Base-by-base conservation (phyloP, 805 yeast species). In the Pichia nanzhaoensis region DNA sequence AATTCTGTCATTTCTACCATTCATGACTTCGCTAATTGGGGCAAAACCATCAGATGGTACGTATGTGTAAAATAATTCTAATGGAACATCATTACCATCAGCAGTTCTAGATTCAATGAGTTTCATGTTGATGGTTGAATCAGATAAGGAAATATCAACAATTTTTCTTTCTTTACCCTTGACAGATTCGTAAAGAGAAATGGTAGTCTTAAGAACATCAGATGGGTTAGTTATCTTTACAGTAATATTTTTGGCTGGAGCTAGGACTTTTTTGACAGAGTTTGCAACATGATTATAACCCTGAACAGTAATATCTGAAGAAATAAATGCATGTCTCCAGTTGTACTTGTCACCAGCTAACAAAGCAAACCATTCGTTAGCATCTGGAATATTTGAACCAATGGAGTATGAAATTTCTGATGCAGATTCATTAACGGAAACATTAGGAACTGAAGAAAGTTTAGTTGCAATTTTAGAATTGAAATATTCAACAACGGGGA, bases 251-350 rank as follows among this genome's bases (percentile, higher is more conserved):
- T 75, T 69, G 44, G 72, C 63, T 48, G 99, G 98, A 39, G 84
- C 77, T 59, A 93, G 78, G 33, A 93, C 82, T 53, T 82, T 80
- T 59, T 78, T 84, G 42, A 82, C 75, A 27, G 98, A 87, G 67
- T 90, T 93, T 34, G 78, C 61, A 52, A 79, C 82, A 58, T 83
- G 90, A 68, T 82, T 79, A 53, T 78, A 71, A 46, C 86, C 95
- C 71, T 93, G 98, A 48, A 89, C 93, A 60, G 87, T 72, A 64
- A 86, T 80, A 45, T 78, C 74, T 53, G 91, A 74, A 20, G 90
- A 71, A 52, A 93, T 71, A 66, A 93, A 80, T 28, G 98, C 97
- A 57, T 83, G 84, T 69, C 95, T 80, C 99, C 99, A 93, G 65
- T 77, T 78, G 59, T 78, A 77, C 49, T 73, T 61, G 43, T 74